phyloP scores from a whole-genome alignment of 148 eudicot genomes.

The Rhododendron ferrugineum region DNA sequence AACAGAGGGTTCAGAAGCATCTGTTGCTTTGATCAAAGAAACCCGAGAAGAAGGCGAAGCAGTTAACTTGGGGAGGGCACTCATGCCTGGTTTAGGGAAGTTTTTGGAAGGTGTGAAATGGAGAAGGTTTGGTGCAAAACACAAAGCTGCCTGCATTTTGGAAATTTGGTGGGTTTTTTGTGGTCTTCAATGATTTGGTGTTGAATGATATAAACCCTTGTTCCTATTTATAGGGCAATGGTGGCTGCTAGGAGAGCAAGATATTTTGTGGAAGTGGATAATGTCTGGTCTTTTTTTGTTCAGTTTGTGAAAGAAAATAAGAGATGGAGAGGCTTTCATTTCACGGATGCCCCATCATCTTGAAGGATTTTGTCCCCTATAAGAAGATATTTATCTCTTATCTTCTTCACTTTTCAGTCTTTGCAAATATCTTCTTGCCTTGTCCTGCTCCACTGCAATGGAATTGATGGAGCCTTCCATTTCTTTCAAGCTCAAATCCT shows the following conservation, averaged over 20 bases:
- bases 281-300: not conserved
- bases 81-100: not conserved
- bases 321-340: not conserved
- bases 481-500: not conserved
- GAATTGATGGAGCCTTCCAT: not conserved
- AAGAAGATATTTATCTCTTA: not conserved
- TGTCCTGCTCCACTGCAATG: not conserved
- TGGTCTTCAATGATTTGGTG: not conserved
- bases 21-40: slow-evolving; percentile 18
- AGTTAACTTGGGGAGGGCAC: not conserved
- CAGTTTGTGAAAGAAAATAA: not conserved
- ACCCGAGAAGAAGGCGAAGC: not conserved
- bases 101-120: slow-evolving; percentile 10
- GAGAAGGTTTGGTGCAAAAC: slow-evolving; percentile 25
- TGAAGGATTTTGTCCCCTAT: not conserved
- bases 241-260: not conserved
- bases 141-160: slow-evolving; percentile 45
- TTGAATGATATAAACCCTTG: not conserved
- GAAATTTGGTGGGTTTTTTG: not conserved
- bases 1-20: slow-evolving; percentile 21
- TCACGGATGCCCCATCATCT: not conserved
- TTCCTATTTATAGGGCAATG: not conserved
- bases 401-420: not conserved
- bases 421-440: not conserved
- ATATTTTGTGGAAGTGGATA: slow-evolving; percentile 11